These are phyloP conservation scores for Fraxinus velutina DNA, from an alignment of 305 asterid genomes.

Conservation along the genomic window DNA sequence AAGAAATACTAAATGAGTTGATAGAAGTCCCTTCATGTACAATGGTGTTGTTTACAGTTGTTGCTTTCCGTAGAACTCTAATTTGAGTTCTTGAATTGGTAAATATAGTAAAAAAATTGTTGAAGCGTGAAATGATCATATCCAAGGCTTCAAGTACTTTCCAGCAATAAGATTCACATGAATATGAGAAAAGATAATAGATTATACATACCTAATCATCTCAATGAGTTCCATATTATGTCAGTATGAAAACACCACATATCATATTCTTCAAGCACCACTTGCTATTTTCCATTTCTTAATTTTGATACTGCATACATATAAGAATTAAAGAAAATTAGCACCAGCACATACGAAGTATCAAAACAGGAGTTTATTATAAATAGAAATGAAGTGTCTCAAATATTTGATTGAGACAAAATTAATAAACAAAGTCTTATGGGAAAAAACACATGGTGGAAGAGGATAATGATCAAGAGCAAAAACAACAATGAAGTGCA, in stretches of 20 bases:
- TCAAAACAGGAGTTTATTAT: neutral
- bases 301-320: neutral
- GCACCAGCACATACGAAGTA: neutral
- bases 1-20: neutral
- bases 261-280: neutral
- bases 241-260: too few species aligned
- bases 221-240: too few species aligned
- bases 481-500: neutral
- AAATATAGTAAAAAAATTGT: neutral
- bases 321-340: too few species aligned
- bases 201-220: neutral
- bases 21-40: neutral
- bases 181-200: neutral
- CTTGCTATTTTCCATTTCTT: neutral
- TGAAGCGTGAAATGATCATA: neutral
- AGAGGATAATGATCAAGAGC: neutral
- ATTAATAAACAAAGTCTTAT: neutral
- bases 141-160: neutral
- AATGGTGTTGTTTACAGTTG: neutral
- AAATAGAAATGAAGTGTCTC: neutral
- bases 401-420: neutral
- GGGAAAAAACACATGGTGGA: too few species aligned
- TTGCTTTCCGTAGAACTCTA: neutral
- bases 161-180: neutral
- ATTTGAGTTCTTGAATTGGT: neutral